Conservation (phyloP, 2,329 filamentous ascomycete species). For the Fusarium piperis region DNA sequence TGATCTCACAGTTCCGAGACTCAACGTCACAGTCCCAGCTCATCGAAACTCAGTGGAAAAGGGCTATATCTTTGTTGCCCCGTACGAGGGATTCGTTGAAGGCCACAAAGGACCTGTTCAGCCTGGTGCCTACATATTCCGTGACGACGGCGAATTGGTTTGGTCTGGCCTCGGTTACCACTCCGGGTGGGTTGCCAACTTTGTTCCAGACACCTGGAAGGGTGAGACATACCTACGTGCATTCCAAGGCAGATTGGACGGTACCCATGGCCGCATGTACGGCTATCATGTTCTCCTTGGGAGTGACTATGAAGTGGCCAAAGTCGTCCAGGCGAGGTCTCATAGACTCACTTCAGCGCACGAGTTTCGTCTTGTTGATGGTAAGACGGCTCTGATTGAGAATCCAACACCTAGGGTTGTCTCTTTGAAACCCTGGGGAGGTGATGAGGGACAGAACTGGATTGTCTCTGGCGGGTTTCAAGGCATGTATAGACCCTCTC, state of each 20-base stretch:
- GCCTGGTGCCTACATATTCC: slow-evolving; percentile 64
- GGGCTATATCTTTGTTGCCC: background rate
- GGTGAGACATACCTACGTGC: slow-evolving; percentile 61
- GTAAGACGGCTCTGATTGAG: background rate
- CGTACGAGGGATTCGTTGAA: background rate
- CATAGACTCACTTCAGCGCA: background rate
- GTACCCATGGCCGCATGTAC: background rate
- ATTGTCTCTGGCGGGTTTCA: background rate
- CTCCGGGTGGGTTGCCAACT: slow-evolving; percentile 62
- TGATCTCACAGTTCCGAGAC: background rate
- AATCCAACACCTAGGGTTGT: background rate
- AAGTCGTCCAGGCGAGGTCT: background rate
- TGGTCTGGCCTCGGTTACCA: slow-evolving; percentile 66
- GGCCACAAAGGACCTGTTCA: slow-evolving; percentile 54
- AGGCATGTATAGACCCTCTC: background rate
- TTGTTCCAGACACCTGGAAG: slow-evolving; percentile 54
- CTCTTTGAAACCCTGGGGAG: background rate
- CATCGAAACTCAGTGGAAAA: background rate
- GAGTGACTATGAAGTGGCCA: background rate
- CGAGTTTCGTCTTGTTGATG: background rate
- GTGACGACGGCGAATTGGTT: slow-evolving; percentile 62
- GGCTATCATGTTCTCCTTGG: background rate
- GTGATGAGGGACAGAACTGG: background rate
- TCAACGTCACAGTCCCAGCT: background rate
- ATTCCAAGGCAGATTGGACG: slow-evolving; percentile 56